Conservation (phyloP, 1,284 basidiomycete species). For the Moesziomyces antarcticus region DNA sequence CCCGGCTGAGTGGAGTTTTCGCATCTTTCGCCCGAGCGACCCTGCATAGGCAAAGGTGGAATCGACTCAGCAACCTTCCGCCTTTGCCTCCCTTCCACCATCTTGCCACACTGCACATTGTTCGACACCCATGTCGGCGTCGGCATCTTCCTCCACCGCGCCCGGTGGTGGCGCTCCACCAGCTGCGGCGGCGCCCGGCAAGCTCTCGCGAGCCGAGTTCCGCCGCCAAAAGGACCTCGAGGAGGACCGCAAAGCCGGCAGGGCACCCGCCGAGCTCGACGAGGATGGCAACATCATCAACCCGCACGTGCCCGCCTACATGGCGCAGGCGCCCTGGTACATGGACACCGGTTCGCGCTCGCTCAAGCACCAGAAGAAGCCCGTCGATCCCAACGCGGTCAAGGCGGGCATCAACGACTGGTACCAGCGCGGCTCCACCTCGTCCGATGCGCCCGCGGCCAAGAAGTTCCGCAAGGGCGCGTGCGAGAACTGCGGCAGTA, state of each 20-base stretch:
- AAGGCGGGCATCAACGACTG: slow-evolving; percentile 83
- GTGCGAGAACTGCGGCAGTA: slow-evolving; percentile 97
- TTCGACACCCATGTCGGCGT: slow-evolving; percentile 63
- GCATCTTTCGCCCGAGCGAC: no score
- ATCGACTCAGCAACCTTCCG: no score
- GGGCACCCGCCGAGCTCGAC: slow-evolving; percentile 91
- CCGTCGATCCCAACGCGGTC: slow-evolving; percentile 74
- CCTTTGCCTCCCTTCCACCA: slow-evolving; percentile 1
- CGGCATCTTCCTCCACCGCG: slow-evolving; percentile 6
- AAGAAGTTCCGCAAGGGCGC: slow-evolving; percentile 98
- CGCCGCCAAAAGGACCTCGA: slow-evolving; percentile 94
- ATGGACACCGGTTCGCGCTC: slow-evolving; percentile 86
- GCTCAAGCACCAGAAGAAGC: slow-evolving; percentile 86
- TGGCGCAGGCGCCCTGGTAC: slow-evolving; percentile 94
- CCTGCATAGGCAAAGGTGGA: no score
- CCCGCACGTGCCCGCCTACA: slow-evolving; percentile 86
- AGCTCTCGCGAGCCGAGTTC: slow-evolving; percentile 91
- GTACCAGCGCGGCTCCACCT: slow-evolving; percentile 84
- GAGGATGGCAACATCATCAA: slow-evolving; percentile 95
- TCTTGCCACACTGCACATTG: background rate
- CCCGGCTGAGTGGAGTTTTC: no score
- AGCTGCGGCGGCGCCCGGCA: slow-evolving; percentile 72
- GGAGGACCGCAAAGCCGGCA: slow-evolving; percentile 91
- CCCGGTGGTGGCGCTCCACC: background rate
- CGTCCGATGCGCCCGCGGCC: slow-evolving; percentile 70